phyloP scores from a whole-genome alignment of 148 eudicot species.

The Polygonum maritimum region DNA sequence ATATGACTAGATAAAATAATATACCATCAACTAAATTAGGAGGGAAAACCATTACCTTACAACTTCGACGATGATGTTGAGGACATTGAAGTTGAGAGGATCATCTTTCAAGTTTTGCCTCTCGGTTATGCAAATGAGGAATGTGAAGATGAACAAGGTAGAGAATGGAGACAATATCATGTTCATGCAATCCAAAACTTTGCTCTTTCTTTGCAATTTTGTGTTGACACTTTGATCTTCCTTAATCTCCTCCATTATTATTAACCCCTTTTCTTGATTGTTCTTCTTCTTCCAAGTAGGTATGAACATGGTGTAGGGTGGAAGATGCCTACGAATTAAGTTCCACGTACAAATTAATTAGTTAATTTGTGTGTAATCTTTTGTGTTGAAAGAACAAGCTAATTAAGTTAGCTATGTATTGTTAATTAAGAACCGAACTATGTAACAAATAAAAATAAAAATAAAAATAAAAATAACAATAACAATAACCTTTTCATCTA shows the following conservation, averaged over 20 bases:
- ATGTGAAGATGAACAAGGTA: constrained; percentile 37
- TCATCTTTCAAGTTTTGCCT: constrained; percentile 44
- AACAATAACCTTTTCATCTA: no score
- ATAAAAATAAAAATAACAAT: no score
- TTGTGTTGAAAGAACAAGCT: no score
- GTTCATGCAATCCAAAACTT: constrained; percentile 15
- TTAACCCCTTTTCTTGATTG: background rate
- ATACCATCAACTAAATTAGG: background rate
- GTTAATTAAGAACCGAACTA: no score
- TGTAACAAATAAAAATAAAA: no score
- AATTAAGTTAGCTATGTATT: no score
- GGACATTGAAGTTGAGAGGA: constrained; percentile 66
- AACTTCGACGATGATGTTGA: constrained; percentile 59
- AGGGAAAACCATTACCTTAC: constrained; percentile 31
- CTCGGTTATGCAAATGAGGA: constrained; percentile 58
- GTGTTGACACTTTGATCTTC: background rate
- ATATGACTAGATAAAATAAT: no score
- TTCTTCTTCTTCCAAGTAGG: constrained; percentile 13
- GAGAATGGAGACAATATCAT: constrained; percentile 35
- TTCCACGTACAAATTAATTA: background rate
- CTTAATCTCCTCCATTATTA: background rate
- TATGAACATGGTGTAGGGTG: constrained; percentile 31
- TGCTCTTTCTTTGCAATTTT: constrained; percentile 2
- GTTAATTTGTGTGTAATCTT: background rate
- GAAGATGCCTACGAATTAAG: constrained; percentile 27